Percentiles rank a stretch among this genome's conserved stretches.
Evolutionary conservation across 768 basidiomycete genomes (phyloP).

Genomic region (Psilocybe azurescens): DNA sequence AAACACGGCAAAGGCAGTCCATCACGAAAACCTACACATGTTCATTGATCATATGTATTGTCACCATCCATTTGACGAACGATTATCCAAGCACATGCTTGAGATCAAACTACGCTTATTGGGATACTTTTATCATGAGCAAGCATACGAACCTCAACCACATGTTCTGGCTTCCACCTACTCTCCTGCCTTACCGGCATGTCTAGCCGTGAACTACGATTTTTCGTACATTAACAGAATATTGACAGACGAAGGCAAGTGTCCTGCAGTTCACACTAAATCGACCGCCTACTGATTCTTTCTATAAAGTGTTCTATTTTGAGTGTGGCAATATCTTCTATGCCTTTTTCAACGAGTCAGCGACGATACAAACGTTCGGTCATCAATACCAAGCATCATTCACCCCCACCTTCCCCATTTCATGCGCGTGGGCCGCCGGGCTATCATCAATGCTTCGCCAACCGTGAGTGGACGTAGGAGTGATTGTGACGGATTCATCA

Average conservation of each 20-base stretch:
- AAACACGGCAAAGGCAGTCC: neutral
- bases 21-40: conserved; percentile 5
- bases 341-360: neutral
- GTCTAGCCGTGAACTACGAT: neutral
- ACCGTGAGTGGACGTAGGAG: neutral
- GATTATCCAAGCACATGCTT: neutral
- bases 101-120: conserved; percentile 9
- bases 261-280: neutral
- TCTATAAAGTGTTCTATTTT: neutral
- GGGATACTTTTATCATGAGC: neutral
- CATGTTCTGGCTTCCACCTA: neutral
- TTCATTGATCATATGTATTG: neutral
- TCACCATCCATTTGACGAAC: neutral
- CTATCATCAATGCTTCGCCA: neutral
- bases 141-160: neutral
- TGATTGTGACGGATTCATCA: neutral
- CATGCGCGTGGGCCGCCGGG: neutral
- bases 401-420: conserved; percentile 2
- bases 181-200: neutral
- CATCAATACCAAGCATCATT: neutral
- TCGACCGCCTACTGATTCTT: neutral
- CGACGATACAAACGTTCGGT: neutral
- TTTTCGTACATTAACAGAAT: neutral
- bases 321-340: neutral
- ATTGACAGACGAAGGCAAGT: neutral